Conservation (phyloP, 2,329 filamentous ascomycete genomes). For the Phaeosphaeriaceae sp. region DNA sequence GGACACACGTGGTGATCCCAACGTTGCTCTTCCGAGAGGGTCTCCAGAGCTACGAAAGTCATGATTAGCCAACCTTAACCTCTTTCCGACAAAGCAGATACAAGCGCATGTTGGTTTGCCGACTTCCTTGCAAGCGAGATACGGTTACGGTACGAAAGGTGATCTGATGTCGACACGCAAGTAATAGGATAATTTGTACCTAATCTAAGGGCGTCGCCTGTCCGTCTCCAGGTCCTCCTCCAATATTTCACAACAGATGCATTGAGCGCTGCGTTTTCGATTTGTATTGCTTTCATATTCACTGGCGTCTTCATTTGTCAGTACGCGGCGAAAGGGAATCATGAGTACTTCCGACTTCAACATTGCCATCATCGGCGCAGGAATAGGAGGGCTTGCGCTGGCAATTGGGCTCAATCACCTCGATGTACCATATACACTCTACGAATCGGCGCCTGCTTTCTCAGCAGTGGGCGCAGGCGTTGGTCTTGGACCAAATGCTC, state of each 20-base stretch:
- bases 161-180: background rate
- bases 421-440: slow-evolving; percentile 33
- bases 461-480: slow-evolving; percentile 39
- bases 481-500: slow-evolving; percentile 51
- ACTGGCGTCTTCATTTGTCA: background rate
- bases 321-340: background rate
- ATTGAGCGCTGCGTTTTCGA: background rate
- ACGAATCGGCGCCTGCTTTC: slow-evolving; percentile 33
- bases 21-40: background rate
- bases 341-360: slow-evolving; percentile 9
- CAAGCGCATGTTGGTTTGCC: slow-evolving; percentile 3
- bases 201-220: background rate
- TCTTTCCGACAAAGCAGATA: background rate
- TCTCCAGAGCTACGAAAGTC: background rate
- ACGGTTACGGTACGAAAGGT: background rate
- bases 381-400: slow-evolving; percentile 36
- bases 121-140: slow-evolving; percentile 2
- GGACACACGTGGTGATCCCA: slow-evolving; percentile 4
- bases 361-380: slow-evolving; percentile 32
- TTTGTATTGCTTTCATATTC: background rate
- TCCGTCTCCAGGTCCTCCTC: background rate
- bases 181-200: slow-evolving; percentile 3
- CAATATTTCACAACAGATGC: background rate
- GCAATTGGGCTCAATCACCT: slow-evolving; percentile 34
- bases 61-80: slow-evolving; percentile 1